Evolutionary conservation across 768 basidiomycete genomes (phyloP), one percentile per base, ranked within the genome.

Genomic region (Mycena chlorophos): DNA sequence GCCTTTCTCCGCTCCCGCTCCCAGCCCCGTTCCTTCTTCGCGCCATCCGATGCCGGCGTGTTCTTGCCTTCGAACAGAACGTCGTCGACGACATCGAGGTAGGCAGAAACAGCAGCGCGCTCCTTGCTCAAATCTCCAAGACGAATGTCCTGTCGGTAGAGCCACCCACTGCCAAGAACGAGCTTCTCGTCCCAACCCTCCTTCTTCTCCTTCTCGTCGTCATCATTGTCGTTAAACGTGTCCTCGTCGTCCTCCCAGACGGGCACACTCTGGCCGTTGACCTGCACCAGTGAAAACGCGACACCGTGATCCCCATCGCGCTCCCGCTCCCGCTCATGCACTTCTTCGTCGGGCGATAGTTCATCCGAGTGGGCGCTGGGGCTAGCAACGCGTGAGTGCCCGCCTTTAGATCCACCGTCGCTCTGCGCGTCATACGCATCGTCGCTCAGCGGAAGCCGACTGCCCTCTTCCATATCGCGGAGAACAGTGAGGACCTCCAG

Each of bases 351-450:
- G n/a, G 69, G 63, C 3, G 73, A 72, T 29, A 73, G 60, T 27
- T 77, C 76, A 46, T 70, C 68, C 0, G 65, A 51, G 3, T 59
- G 55, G 40, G 62, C 52, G 29, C 57, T 63, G 2, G 82, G 82
- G 27, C 81, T 83, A 23, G 75, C 65, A 28, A 74, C 71, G 20
- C 75, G 78, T 12, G 82, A 81, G 50, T 66, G 66, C 70, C 58
- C 64, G 70, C 69, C 68, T 66, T 69, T 69, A 57, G 73, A 73
- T 25, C 73, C 78, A 5, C 75, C 85, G 49, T 91, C 90, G 60
- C 87, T 88, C 69, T 87, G 84, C 8, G 80, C 86, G 64, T 92
- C 90, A 63, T 91, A 92, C n/a, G 83, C 88, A 40, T 91, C 89
- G 66, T 93, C 89, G 17, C 79, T 82, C 5, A 91, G 75, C 4